Evolutionary conservation across 371 early-diverging fungal species (phyloP), one percentile per base, ranked within the genome.

Genomic region (Mortierella sp.): DNA sequence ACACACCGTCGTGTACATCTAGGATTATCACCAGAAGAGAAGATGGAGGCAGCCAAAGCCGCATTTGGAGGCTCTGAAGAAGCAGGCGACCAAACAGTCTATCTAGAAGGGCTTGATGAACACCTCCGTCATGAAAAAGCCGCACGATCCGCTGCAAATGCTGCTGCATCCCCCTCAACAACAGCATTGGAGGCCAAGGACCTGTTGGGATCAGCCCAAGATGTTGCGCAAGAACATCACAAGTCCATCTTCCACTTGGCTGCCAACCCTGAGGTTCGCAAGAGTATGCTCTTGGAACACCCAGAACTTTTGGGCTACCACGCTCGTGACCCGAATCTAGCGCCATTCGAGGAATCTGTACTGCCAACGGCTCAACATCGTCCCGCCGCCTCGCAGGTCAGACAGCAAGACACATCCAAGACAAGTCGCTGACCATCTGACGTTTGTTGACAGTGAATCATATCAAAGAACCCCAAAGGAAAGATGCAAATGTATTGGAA

Each of bases 31-130:
- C 24, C 27, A 3, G 63, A 63, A 2, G 74, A 68, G 31, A 67
- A 67, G 19, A 34, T 63, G 17, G 54, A 51, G 13, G 74, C 67
- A 3, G 67, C 74, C 9, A 48, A 56, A 21, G 25, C 48, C 14
- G 74, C 74, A 4, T 73, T 73, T 52, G 74, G 74, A 2, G 74
- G 74, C 3, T 29, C 67, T 12, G 74, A 73, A 19, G 74, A 73
- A 39, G n/a, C 60, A 2, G 74, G 74, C 5, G 74, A 73, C 34
- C 74, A 73, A 17, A 60, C 28, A 22, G 46, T 73, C 28, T 60
- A 63, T 25, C 44, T 67, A 0, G 67, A 67, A 12, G 67, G 63
- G 27, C 28, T 63, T 5, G 16, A 63, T 9, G 44, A 62, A 1
- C 57, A 71, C 47, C 50, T 57, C 9, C 54, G 57, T 1, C 58